Conservation (phyloP, 352 stramenopile species). For the Phytopythium kandeliae region DNA sequence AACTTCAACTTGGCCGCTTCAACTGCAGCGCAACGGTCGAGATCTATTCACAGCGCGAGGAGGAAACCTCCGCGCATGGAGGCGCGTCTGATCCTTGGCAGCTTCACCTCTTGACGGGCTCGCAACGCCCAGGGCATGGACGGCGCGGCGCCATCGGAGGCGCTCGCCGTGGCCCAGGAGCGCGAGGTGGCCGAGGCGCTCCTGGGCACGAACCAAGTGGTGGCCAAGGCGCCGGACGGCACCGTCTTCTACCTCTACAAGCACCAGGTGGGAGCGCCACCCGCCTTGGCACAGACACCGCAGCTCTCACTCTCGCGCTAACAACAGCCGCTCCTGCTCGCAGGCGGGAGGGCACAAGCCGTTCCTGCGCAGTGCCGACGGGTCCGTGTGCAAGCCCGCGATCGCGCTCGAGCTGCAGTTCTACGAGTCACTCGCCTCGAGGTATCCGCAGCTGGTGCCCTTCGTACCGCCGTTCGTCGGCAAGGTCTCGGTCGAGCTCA, state of each 20-base stretch:
- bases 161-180: not conserved
- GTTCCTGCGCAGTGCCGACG: conserved; percentile 49
- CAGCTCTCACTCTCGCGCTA: not conserved
- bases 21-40: not conserved
- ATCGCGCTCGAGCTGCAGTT: conserved; percentile 72
- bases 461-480: conserved; percentile 70
- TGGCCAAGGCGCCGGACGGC: conserved; percentile 58
- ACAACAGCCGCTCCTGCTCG: not conserved
- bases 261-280: conserved; percentile 58
- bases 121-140: too few relatives aligned
- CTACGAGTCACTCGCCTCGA: conserved; percentile 49
- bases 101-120: too few relatives aligned
- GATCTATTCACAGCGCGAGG: not conserved
- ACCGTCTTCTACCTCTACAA: conserved; percentile 76
- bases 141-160: not conserved
- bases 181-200: conserved; percentile 9
- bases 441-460: conserved; percentile 48
- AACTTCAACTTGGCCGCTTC: conserved; percentile 20
- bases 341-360: conserved; percentile 72
- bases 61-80: not conserved
- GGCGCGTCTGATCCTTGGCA: not conserved
- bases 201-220: conserved; percentile 42
- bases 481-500: conserved; percentile 55
- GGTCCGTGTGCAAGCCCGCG: conserved; percentile 74
- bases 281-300: too few relatives aligned